A percentile compares a stretch with the other conserved stretches of the same genome.
These are phyloP conservation scores for Hortiboletus campestris DNA, from an alignment of 768 basidiomycete genomes.

Conservation along the genomic window DNA sequence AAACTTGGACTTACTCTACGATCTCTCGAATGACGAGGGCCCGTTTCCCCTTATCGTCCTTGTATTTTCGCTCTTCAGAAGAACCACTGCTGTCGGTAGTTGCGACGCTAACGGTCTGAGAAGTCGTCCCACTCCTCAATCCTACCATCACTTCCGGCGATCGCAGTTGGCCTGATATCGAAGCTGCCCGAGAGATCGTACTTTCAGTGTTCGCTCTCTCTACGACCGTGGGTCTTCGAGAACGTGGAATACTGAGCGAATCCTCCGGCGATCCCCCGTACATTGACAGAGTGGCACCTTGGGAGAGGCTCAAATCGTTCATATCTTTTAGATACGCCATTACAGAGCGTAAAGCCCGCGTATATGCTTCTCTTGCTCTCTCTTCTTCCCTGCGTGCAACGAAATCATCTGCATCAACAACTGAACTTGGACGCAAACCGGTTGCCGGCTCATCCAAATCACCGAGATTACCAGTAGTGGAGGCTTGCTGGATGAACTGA, in stretches of 20 bases:
- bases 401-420: conserved; percentile 42
- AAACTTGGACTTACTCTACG: conserved; percentile 61
- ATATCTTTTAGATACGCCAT: conserved; percentile 97
- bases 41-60: conserved; percentile 86
- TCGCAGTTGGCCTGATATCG: conserved; percentile 57
- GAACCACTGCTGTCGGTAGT: conserved; percentile 73
- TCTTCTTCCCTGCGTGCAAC: conserved; percentile 66
- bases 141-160: conserved; percentile 62
- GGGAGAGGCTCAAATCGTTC: conserved; percentile 81
- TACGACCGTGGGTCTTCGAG: conserved; percentile 67
- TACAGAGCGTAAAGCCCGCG: conserved; percentile 80
- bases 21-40: conserved; percentile 88
- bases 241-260: conserved; percentile 36
- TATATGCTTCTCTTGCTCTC: conserved; percentile 65
- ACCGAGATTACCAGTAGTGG: conserved; percentile 38
- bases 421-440: conserved; percentile 43
- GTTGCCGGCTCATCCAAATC: conserved; percentile 30
- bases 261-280: conserved; percentile 56
- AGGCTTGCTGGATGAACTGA: conserved; percentile 53
- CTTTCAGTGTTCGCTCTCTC: conserved; percentile 45
- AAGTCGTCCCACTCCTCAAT: conserved; percentile 55
- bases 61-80: conserved; percentile 80
- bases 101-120: conserved; percentile 71
- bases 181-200: conserved; percentile 52
- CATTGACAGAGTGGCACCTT: conserved; percentile 53